Evolutionary conservation across 1,139 yeast species (phyloP), one percentile per base, ranked within the genome.

Genomic region (Martiniozyma asiatica): DNA sequence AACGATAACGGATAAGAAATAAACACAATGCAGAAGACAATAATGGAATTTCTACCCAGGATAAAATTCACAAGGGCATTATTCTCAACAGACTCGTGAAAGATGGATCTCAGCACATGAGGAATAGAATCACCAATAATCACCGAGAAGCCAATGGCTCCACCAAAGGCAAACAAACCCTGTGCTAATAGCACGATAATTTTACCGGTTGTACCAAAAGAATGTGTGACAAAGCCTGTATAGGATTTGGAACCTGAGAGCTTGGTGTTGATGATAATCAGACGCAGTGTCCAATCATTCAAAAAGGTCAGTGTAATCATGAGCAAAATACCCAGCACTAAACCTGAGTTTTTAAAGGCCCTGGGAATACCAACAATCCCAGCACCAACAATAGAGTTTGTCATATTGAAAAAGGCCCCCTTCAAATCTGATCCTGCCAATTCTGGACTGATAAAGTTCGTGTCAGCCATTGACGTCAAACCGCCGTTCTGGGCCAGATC

Each of bases 321-420:
- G 6, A 75, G 63, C 1, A 82, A 13, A 1, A 78, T 52, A 4
- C 94, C 94, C 0, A 92, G 85, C 0, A 76, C 41, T 2, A 87
- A 53, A 1, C 97, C 97, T 19, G 82, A 67, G 45, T 84, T 81
- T 32, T 68, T 62, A 44, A 87, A 73, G 0, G 97, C 96, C 46
- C 76, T 80, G 1, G 97, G 93, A 44, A 85, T 93, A 1, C 96
- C 95, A 26, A 87, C 84, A 30, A 89, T 82, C 2, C 96, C 96
- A 0, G 97, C 96, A 1, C 97, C 97, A 10, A 87, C 61, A 36
- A 85, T 87, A 11, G 82, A 78, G 54, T 87, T 87, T 14, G 96
- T 93, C 94, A 87, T 85, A 53, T 87, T 87, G 93, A 87, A 81
- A 47, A 87, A 85, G 9, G 96, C 96, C 85, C 80, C 79, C 38